Percentiles rank a stretch among this genome's conserved stretches.
These are phyloP conservation scores for Breynia disticha DNA, from an alignment of 441 rosid species.

Conservation along the genomic window DNA sequence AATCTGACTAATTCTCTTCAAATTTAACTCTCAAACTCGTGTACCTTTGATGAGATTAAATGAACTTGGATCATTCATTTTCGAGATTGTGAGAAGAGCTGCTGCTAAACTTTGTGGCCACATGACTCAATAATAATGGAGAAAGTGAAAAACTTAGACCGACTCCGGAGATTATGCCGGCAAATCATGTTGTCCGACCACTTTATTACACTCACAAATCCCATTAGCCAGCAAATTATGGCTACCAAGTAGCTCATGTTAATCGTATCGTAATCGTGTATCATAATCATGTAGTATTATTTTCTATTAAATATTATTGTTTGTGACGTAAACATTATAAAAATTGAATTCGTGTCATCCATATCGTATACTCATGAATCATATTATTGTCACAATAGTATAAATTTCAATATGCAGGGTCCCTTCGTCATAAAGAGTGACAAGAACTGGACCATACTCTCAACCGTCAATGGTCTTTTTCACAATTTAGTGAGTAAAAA, in stretches of 20 bases:
- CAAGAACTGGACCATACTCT: slow-evolving; percentile 17
- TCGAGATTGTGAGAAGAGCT: no score
- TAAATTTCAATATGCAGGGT: background rate
- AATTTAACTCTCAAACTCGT: no score
- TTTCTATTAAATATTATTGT: no score
- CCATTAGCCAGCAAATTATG: background rate
- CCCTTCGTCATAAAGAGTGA: slow-evolving; percentile 13
- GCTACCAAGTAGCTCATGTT: background rate
- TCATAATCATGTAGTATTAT: background rate
- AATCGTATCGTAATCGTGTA: background rate
- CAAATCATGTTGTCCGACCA: slow-evolving; percentile 11
- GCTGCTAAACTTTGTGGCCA: no score
- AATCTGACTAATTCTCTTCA: no score
- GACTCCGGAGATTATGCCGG: slow-evolving; percentile 15
- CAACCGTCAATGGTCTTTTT: slow-evolving; percentile 3
- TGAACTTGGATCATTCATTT: no score
- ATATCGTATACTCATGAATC: no score
- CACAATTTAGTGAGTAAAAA: slow-evolving; percentile 5
- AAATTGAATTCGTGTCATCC: no score
- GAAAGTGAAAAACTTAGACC: background rate
- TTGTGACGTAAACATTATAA: no score
- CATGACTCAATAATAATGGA: no score
- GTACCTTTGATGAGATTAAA: no score
- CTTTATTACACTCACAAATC: background rate
- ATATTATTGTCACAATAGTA: no score